Percentiles rank a stretch among this genome's conserved stretches.
Conservation (phyloP, 805 yeast genomes). For the Tetrapisispora taiwanensis region DNA sequence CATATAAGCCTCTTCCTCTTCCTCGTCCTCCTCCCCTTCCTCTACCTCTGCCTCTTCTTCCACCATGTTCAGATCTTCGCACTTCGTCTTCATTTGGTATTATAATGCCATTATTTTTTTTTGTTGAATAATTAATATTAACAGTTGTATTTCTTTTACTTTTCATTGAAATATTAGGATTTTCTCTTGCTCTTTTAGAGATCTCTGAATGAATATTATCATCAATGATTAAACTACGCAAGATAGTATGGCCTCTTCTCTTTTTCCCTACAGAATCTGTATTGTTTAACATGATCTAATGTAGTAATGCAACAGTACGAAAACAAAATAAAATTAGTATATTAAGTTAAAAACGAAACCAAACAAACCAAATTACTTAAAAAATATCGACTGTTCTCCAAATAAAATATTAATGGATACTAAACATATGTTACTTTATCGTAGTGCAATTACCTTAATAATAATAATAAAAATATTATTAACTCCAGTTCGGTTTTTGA, state of each 20-base stretch:
- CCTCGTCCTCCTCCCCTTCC: neutral
- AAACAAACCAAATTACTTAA: no score
- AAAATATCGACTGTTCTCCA: no score
- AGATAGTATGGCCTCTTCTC: slow-evolving; percentile 3
- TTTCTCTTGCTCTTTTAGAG: slow-evolving; percentile 1
- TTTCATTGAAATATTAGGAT: slow-evolving; percentile 3
- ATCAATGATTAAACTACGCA: slow-evolving; percentile 15
- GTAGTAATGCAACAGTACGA: no score
- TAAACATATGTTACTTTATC: no score
- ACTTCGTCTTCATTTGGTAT: neutral
- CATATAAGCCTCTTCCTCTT: no score
- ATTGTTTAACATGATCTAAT: neutral
- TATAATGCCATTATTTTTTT: neutral
- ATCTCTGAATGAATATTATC: slow-evolving; percentile 21
- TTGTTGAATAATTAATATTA: neutral
- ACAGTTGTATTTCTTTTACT: slow-evolving; percentile 3
- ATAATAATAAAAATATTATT: no score
- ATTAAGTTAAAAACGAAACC: no score
- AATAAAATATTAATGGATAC: no score
- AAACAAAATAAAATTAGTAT: no score
- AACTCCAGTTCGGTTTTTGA: no score
- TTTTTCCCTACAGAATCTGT: neutral
- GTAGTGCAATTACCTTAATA: no score
- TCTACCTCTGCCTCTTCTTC: neutral
- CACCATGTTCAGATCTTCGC: neutral